These are phyloP conservation scores for Lunularia cruciata DNA, from an alignment of 225 moss, liverwort and hornwort genomes.

Conservation along the genomic window DNA sequence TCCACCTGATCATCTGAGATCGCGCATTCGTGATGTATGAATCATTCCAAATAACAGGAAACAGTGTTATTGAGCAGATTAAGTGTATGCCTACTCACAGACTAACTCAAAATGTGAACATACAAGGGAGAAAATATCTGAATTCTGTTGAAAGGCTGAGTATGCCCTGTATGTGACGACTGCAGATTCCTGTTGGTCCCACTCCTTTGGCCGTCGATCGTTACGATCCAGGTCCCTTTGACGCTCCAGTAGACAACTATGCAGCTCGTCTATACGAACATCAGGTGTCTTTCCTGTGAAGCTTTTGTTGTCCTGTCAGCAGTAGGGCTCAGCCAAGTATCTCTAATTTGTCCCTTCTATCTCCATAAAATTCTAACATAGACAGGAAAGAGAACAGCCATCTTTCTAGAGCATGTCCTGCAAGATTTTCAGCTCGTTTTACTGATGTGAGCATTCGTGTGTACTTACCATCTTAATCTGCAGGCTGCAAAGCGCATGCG, in stretches of 20 bases:
- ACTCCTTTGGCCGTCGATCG: slow-evolving; percentile 39
- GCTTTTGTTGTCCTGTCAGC: too few relatives aligned
- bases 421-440: too few relatives aligned
- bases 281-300: slow-evolving; percentile 22
- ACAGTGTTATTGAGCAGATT: slow-evolving; percentile 6
- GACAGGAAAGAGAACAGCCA: too few relatives aligned
- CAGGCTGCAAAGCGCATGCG: slow-evolving; percentile 55
- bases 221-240: slow-evolving; percentile 41
- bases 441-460: too few relatives aligned
- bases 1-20: slow-evolving; percentile 49
- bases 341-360: too few relatives aligned
- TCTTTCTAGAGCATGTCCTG: too few relatives aligned
- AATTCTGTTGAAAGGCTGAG: slow-evolving; percentile 15
- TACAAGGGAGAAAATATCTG: neutral
- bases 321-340: too few relatives aligned
- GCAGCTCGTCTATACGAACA: slow-evolving; percentile 43
- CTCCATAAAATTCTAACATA: too few relatives aligned
- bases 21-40: slow-evolving; percentile 51
- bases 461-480: neutral
- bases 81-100: neutral
- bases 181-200: slow-evolving; percentile 51
- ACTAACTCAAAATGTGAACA: neutral
- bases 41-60: neutral
- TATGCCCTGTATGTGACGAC: slow-evolving; percentile 7
- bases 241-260: slow-evolving; percentile 31